A percentile compares a stretch with the other conserved stretches of the same genome.
These are phyloP conservation scores for Penicillium griseofulvum DNA, from an alignment of 2,329 filamentous ascomycete genomes.

Conservation along the genomic window DNA sequence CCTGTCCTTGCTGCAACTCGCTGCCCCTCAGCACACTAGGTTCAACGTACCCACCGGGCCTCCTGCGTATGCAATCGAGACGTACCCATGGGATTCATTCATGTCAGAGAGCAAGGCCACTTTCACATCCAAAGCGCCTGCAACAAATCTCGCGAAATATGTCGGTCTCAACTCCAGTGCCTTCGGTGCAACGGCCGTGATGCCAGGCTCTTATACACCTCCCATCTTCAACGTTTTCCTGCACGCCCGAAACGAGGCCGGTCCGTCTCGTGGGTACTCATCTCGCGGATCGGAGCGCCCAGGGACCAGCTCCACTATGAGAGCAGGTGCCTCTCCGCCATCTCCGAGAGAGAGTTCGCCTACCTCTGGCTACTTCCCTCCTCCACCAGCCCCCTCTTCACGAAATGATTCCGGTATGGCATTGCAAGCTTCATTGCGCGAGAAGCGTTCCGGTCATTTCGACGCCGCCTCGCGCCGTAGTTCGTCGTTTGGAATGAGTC, in stretches of 20 bases:
- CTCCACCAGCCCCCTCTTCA: slow-evolving; percentile 76
- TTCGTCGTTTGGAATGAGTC: slow-evolving; percentile 81
- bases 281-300: slow-evolving; percentile 62
- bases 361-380: slow-evolving; percentile 72
- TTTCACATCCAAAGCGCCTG: slow-evolving; percentile 68
- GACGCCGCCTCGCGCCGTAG: slow-evolving; percentile 78
- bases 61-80: slow-evolving; percentile 87
- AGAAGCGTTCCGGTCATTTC: slow-evolving; percentile 94
- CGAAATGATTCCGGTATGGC: slow-evolving; percentile 90
- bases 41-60: slow-evolving; percentile 86
- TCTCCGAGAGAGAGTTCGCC: slow-evolving; percentile 66
- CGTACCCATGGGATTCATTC: slow-evolving; percentile 86
- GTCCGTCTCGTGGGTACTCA: slow-evolving; percentile 43
- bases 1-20: slow-evolving; percentile 79
- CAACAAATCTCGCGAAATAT: slow-evolving; percentile 76
- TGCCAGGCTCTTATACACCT: slow-evolving; percentile 51
- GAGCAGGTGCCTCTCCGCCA: slow-evolving; percentile 51
- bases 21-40: slow-evolving; percentile 83
- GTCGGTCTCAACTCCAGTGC: slow-evolving; percentile 85
- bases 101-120: slow-evolving; percentile 79
- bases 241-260: slow-evolving; percentile 66
- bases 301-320: slow-evolving; percentile 63
- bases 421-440: slow-evolving; percentile 77
- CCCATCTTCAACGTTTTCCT: slow-evolving; percentile 91
- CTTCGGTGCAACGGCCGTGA: slow-evolving; percentile 67